These are phyloP conservation scores for Eucalyptus regnans DNA, from an alignment of 345 rosid genomes.

Conservation along the genomic window DNA sequence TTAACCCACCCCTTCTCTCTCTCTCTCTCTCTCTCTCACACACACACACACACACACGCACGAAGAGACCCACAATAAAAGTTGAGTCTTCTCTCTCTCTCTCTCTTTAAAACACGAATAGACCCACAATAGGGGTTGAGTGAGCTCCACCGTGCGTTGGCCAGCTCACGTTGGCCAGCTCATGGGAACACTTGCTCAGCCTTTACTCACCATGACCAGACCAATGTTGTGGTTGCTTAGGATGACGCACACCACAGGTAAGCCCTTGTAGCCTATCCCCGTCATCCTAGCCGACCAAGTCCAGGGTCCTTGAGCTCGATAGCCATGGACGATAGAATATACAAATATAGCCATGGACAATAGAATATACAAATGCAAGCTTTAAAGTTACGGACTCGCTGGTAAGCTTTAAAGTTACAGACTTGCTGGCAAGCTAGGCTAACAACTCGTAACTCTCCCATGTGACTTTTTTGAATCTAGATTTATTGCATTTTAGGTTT, in stretches of 20 bases:
- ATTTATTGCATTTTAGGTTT: too few species aligned
- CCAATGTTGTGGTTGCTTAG: background rate
- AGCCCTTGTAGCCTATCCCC: background rate
- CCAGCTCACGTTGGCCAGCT: background rate
- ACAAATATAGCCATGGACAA: background rate
- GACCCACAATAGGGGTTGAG: background rate
- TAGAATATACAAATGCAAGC: background rate
- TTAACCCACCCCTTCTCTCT: too few species aligned
- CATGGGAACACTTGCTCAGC: background rate
- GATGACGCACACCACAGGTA: background rate
- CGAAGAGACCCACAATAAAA: too few species aligned
- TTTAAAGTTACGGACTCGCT: background rate
- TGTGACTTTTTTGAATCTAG: too few species aligned
- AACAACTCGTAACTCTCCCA: fast-evolving
- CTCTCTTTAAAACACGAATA: too few species aligned
- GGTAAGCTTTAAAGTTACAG: background rate
- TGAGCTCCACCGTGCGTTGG: background rate
- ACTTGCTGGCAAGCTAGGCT: fast-evolving
- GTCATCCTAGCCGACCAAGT: background rate
- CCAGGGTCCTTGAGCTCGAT: background rate
- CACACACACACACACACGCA: too few species aligned
- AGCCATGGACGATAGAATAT: background rate
- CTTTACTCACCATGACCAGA: background rate
- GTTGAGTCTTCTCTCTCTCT: too few species aligned
- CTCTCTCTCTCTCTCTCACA: too few species aligned